Evolutionary conservation across 371 early-diverging fungal species (phyloP).

Genomic region (Rhizopus microsporus): DNA sequence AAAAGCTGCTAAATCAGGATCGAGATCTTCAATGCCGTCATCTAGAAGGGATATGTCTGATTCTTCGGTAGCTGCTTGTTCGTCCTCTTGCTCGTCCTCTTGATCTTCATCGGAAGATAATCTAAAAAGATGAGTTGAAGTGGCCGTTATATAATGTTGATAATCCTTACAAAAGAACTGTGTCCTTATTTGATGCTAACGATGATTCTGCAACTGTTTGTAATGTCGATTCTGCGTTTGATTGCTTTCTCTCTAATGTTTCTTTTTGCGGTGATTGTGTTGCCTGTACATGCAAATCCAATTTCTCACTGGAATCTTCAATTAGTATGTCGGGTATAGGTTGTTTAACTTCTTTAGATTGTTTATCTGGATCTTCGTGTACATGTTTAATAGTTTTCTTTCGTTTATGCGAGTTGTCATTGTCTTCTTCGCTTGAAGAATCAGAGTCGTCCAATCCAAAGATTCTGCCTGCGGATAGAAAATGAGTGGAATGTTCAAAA

Average conservation of each 20-base stretch:
- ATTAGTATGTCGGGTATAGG: no score
- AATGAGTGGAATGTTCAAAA: no score
- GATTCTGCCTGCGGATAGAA: slow-evolving; percentile 17
- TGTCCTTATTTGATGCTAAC: no score
- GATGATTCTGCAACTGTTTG: no score
- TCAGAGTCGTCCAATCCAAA: slow-evolving; percentile 30
- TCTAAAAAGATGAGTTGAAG: background rate
- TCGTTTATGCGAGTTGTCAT: background rate
- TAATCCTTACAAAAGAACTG: no score
- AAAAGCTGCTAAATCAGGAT: slow-evolving; percentile 37
- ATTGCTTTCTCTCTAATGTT: no score
- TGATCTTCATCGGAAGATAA: slow-evolving; percentile 1
- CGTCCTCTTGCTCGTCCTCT: slow-evolving; percentile 1
- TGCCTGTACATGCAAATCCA: no score
- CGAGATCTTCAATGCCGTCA: slow-evolving; percentile 33
- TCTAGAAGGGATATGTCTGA: background rate
- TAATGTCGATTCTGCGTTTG: no score
- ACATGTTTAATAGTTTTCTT: background rate
- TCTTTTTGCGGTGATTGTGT: no score
- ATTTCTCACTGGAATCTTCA: no score
- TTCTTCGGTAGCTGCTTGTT: no score
- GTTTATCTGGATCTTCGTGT: background rate
- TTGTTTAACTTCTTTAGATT: background rate
- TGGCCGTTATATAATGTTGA: no score
- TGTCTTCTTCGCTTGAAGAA: slow-evolving; percentile 10